phyloP scores from a whole-genome alignment of 768 basidiomycete species.

The Agrocybe chaxingu region DNA sequence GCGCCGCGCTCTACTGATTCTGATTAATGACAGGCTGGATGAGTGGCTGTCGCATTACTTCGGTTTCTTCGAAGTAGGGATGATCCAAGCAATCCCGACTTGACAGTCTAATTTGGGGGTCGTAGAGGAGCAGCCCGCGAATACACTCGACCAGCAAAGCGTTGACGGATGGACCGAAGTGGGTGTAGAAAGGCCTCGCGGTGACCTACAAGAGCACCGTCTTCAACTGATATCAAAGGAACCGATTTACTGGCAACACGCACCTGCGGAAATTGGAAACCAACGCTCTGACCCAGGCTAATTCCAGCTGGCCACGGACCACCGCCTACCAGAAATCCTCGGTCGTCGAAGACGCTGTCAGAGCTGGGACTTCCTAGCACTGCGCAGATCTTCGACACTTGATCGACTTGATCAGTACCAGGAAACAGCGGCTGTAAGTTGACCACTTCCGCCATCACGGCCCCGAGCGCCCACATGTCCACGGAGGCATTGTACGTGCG shows the following conservation, averaged over 20 bases:
- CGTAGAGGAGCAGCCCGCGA: conserved; percentile 79
- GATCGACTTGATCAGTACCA: conserved; percentile 85
- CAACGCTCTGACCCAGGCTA: conserved; percentile 75
- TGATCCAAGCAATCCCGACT: conserved; percentile 79
- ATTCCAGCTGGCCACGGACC: conserved; percentile 82
- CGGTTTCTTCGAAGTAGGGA: conserved; percentile 75
- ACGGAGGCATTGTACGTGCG: conserved; percentile 88
- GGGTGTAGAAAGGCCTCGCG: conserved; percentile 56
- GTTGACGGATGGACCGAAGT: conserved; percentile 73
- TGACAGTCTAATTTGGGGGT: conserved; percentile 78
- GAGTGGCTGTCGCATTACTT: background rate
- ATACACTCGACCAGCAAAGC: conserved; percentile 80
- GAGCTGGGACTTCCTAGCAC: conserved; percentile 81
- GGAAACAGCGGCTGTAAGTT: conserved; percentile 91
- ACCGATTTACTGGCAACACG: conserved; percentile 1
- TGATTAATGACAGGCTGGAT: no score
- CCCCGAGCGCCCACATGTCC: conserved; percentile 96
- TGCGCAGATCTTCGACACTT: conserved; percentile 78
- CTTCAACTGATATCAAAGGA: background rate
- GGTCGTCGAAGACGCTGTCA: conserved; percentile 68
- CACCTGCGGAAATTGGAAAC: conserved; percentile 84
- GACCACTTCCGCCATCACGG: conserved; percentile 89
- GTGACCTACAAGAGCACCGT: conserved; percentile 38
- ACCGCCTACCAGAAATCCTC: conserved; percentile 67
- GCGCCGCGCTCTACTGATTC: no score